These are phyloP conservation scores for Fusarium anthophilum DNA, from an alignment of 2,329 filamentous ascomycete species.

Conservation along the genomic window DNA sequence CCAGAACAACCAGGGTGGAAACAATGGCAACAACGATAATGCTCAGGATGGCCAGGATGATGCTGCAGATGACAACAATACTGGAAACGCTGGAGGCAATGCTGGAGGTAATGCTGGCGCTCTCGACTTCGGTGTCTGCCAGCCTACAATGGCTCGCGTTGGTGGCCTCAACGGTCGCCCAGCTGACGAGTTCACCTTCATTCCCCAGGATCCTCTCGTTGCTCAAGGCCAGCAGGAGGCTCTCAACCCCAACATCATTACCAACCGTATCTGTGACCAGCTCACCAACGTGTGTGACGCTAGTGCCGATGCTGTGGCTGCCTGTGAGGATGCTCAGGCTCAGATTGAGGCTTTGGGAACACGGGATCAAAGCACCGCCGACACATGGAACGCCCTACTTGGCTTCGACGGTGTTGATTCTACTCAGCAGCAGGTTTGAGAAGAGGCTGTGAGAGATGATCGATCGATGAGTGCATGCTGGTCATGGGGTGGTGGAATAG, in stretches of 20 bases:
- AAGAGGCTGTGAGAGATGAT: slow-evolving; percentile 1
- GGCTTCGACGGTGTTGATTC: slow-evolving; percentile 47
- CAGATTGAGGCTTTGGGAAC: slow-evolving; percentile 60
- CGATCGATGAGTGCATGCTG: slow-evolving; percentile 22
- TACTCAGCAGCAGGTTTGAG: slow-evolving; percentile 32
- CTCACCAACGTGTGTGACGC: slow-evolving; percentile 73
- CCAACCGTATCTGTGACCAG: slow-evolving; percentile 76
- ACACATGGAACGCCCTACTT: slow-evolving; percentile 56
- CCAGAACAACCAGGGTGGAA: background rate
- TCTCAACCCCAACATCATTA: slow-evolving; percentile 78
- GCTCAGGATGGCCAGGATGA: background rate
- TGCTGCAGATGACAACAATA: background rate
- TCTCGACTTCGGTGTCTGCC: slow-evolving; percentile 63
- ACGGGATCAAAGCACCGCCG: slow-evolving; percentile 58
- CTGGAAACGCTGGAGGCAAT: background rate
- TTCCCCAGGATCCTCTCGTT: slow-evolving; percentile 69
- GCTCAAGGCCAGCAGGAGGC: slow-evolving; percentile 70
- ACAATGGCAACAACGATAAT: background rate
- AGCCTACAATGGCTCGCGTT: slow-evolving; percentile 68
- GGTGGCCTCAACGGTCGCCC: slow-evolving; percentile 66
- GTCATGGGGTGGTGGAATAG: slow-evolving; percentile 13
- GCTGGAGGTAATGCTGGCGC: slow-evolving; percentile 43
- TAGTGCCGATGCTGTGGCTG: slow-evolving; percentile 65
- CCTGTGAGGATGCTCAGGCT: slow-evolving; percentile 63
- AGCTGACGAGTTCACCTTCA: slow-evolving; percentile 72